Base-by-base conservation (phyloP, 805 yeast species). In the Wickerhamiella kurtzmanii region DNA sequence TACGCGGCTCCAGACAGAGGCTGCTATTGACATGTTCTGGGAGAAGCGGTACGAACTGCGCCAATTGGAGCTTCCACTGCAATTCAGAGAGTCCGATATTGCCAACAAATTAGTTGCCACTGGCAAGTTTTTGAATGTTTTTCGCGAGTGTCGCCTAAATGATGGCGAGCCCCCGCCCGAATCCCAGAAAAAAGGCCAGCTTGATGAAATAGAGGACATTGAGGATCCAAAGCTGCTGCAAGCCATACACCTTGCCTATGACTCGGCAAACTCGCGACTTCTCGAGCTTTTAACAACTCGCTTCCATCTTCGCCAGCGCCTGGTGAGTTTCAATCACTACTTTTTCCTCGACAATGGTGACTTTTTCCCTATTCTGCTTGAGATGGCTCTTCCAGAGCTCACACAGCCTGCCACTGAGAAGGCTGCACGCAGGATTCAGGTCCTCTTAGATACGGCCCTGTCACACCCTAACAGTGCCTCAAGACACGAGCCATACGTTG, bases 121-220 rank as follows among this genome's bases (percentile, higher is more conserved):
- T 0, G 99, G 99, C 1, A 88, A 86, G 62, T 80, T 80, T 55
- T 65, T 87, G 47, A 83, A 85, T 56, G 79, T 89, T 2, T 69
- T 82, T 40, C 72, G 76, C 47, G 77, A 72, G 48, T 78, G 83
- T 56, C 81, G 80, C 0, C 64, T 75, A 22, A 48, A 36, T n/a
- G n/a, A 60, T 22, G 35, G 9, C 15, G 37, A 21, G 18, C 19
- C 37, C 18, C 22, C 32, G 45, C 35, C 44, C 18, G 19, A 8
- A n/a, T n/a, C n/a, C n/a, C n/a, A n/a, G 15, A n/a, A 11, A 11
- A n/a, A 11, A 32, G 35, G 15, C 35, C 35, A 11, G 13, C 38
- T 36, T 8, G 19, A 8, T 18, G 19, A 36, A 36, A 11, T 8
- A 15, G 16, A 15, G 8, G 25, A 57, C 54, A 60, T 58, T 54